Conservation (phyloP, 169 alveolate genomes). For the Eimeria tenella region DNA sequence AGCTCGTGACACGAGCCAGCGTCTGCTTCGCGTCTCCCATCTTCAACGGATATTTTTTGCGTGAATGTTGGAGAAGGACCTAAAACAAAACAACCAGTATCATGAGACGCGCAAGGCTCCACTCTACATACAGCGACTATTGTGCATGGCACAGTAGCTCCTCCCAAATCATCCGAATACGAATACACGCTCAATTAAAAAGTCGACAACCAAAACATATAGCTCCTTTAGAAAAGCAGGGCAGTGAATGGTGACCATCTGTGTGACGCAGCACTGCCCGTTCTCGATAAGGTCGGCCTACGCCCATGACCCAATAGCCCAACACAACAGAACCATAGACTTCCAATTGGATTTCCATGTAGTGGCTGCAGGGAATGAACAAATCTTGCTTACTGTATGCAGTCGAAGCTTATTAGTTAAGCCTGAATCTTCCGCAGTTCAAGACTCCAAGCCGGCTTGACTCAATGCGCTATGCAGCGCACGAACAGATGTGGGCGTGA, state of each 20-base stretch:
- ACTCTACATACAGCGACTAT: not conserved
- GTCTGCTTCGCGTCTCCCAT: constrained; percentile 49
- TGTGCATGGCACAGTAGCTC: not conserved
- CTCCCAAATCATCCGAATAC: not conserved
- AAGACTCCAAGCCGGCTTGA: not conserved
- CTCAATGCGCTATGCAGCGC: no score
- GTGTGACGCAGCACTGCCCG: not conserved
- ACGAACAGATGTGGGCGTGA: no score
- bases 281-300: not conserved
- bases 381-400: not conserved
- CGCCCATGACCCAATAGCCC: not conserved
- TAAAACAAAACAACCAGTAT: not conserved
- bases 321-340: no score
- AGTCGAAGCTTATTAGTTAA: no score
- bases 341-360: no score
- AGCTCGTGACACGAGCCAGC: constrained; percentile 36
- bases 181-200: not conserved
- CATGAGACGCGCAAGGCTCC: no score
- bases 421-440: not conserved
- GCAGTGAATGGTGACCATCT: not conserved
- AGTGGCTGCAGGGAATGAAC: not conserved
- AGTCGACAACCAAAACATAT: not conserved
- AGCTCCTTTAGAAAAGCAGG: not conserved
- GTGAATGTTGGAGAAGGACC: not conserved
- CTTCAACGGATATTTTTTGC: not conserved